Percentiles rank a stretch among this genome's conserved stretches.
Evolutionary conservation across 2,329 filamentous ascomycete species (phyloP).

Genomic region (Samsoniella hepiali): DNA sequence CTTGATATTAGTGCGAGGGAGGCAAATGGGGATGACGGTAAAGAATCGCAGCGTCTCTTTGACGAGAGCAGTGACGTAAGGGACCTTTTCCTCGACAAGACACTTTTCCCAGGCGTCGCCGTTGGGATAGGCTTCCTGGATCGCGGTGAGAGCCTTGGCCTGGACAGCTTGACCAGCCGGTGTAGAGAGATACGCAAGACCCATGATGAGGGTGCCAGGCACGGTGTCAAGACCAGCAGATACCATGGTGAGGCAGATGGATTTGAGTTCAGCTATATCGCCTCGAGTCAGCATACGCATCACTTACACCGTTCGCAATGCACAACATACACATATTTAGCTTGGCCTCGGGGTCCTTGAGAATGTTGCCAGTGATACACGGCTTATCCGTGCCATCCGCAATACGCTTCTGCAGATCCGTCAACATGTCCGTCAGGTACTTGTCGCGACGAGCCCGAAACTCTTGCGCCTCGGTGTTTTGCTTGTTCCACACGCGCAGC

Average conservation of each 20-base stretch:
- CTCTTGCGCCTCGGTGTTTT: slow-evolving; percentile 60
- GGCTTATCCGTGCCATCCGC: slow-evolving; percentile 39
- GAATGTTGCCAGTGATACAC: slow-evolving; percentile 48
- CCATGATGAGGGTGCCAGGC: slow-evolving; percentile 75
- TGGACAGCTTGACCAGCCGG: slow-evolving; percentile 68
- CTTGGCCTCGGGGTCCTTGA: slow-evolving; percentile 48
- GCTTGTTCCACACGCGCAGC: slow-evolving; percentile 60
- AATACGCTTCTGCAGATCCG: slow-evolving; percentile 46
- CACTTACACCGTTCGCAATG: not conserved
- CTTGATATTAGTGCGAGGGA: slow-evolving; percentile 69
- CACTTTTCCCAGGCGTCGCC: slow-evolving; percentile 75
- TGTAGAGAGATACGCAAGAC: slow-evolving; percentile 70
- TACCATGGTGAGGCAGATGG: slow-evolving; percentile 79
- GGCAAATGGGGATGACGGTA: slow-evolving; percentile 74
- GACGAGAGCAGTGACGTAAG: slow-evolving; percentile 73
- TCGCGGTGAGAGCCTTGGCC: slow-evolving; percentile 64
- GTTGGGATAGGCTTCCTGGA: slow-evolving; percentile 67
- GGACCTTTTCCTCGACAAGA: slow-evolving; percentile 68
- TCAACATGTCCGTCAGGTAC: slow-evolving; percentile 64
- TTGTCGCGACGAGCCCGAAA: slow-evolving; percentile 67
- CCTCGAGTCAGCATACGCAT: not conserved
- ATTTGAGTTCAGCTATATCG: slow-evolving; percentile 67
- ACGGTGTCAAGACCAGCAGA: slow-evolving; percentile 80
- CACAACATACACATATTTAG: slow-evolving; percentile 34
- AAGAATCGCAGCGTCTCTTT: slow-evolving; percentile 78